Conservation (phyloP, 495 filamentous ascomycete genomes). For the Lasiosphaeriaceae sp. region DNA sequence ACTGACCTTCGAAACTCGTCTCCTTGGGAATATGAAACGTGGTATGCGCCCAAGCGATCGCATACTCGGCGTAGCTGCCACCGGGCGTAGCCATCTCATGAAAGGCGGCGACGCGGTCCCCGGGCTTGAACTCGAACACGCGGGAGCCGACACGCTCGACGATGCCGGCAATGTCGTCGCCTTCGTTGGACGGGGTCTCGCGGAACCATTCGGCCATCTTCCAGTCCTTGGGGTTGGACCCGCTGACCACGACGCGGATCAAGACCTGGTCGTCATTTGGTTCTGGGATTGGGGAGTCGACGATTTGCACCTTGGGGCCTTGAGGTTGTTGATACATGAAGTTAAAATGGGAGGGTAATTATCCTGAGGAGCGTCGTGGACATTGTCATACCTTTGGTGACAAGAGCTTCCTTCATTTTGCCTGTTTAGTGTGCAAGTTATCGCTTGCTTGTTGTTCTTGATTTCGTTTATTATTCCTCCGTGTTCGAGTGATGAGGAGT, state of each 20-base stretch:
- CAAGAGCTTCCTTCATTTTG: slow-evolving; percentile 64
- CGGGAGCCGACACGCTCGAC: slow-evolving; percentile 59
- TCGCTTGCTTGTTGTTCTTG: background rate
- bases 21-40: slow-evolving; percentile 66
- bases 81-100: slow-evolving; percentile 51
- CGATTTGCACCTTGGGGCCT: slow-evolving; percentile 54
- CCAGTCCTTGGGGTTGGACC: slow-evolving; percentile 82
- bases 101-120: slow-evolving; percentile 69
- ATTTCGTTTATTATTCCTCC: background rate
- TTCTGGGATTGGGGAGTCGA: slow-evolving; percentile 60
- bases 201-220: slow-evolving; percentile 38
- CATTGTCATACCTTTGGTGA: slow-evolving; percentile 46
- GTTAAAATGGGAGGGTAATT: background rate
- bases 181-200: slow-evolving; percentile 43
- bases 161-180: slow-evolving; percentile 71
- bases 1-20: slow-evolving; percentile 61
- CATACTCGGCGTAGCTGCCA: slow-evolving; percentile 71
- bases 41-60: slow-evolving; percentile 57
- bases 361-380: too few species aligned
- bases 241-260: slow-evolving; percentile 64
- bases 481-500: too few species aligned
- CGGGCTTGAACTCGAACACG: slow-evolving; percentile 58
- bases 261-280: slow-evolving; percentile 61
- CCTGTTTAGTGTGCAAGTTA: too few species aligned
- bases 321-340: too few species aligned